Conservation (phyloP, 306 rosid genomes). For the Clitoria ternatea region DNA sequence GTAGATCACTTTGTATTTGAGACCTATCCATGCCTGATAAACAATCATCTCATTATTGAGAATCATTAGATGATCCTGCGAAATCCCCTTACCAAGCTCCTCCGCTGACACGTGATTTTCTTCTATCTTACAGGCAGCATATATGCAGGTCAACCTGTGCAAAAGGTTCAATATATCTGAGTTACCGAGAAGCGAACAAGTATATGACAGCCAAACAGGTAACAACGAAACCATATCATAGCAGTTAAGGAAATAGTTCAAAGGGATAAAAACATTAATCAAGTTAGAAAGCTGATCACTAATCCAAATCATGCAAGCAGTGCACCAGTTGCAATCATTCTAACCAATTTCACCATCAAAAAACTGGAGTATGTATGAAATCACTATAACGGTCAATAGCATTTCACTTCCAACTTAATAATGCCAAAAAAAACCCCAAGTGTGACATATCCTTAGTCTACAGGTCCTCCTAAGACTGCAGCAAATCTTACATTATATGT, state of each 20-base stretch:
- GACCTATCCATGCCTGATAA: constrained; percentile 92
- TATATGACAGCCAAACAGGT: background rate
- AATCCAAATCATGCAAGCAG: constrained; percentile 5
- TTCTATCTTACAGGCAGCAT: constrained; percentile 97
- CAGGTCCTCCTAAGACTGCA: background rate
- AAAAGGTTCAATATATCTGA: constrained; percentile 7
- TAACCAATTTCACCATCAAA: constrained; percentile 12
- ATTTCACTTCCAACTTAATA: constrained; percentile 11
- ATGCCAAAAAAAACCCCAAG: background rate
- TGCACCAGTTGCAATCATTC: constrained; percentile 3
- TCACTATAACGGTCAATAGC: constrained; percentile 13
- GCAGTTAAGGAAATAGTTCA: constrained; percentile 1
- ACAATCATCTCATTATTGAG: constrained; percentile 99
- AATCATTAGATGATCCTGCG: constrained; percentile 98
- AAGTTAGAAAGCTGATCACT: constrained; percentile 1
- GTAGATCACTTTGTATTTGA: constrained; percentile 23
- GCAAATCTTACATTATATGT: constrained; percentile 72
- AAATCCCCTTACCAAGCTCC: constrained; percentile 99
- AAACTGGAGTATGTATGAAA: background rate
- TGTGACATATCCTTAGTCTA: background rate
- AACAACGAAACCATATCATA: constrained; percentile 5
- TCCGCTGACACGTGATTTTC: constrained; percentile 99
- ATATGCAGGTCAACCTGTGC: constrained; percentile 93
- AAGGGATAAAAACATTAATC: background rate
- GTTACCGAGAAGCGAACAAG: background rate